Conservation (phyloP, 441 rosid species). For the Corymbia calophylla region DNA sequence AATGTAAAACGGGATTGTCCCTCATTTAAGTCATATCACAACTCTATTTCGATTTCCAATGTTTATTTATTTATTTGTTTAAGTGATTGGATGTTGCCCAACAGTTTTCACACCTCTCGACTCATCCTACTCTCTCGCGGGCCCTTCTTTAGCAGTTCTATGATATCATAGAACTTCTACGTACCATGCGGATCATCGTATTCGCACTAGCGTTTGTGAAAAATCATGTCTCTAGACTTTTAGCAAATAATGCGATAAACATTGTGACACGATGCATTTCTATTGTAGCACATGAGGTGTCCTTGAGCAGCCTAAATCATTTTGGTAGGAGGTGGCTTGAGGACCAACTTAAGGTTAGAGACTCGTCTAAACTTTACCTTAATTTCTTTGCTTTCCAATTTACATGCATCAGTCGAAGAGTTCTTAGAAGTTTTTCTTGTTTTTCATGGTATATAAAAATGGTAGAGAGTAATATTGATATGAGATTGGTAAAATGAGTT, state of each 20-base stretch:
- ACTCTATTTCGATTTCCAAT: neutral
- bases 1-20: neutral
- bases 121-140: neutral
- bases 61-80: neutral
- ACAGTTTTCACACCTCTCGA: neutral
- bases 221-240: neutral
- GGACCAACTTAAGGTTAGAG: neutral
- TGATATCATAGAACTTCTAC: no score
- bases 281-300: neutral
- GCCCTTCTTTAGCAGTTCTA: neutral
- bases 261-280: fast-evolving
- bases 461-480: neutral
- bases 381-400: fast-evolving
- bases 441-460: neutral
- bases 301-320: neutral
- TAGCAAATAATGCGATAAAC: neutral
- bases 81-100: neutral
- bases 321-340: no score
- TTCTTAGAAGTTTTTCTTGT: neutral
- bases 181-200: neutral
- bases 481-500: neutral
- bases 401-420: neutral
- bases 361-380: neutral
- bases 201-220: neutral
- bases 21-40: neutral